A percentile compares a stretch with the other conserved stretches of the same genome.
phyloP scores from a whole-genome alignment of 192 early-diverging fungal species.

The Radiomyces spectabilis region DNA sequence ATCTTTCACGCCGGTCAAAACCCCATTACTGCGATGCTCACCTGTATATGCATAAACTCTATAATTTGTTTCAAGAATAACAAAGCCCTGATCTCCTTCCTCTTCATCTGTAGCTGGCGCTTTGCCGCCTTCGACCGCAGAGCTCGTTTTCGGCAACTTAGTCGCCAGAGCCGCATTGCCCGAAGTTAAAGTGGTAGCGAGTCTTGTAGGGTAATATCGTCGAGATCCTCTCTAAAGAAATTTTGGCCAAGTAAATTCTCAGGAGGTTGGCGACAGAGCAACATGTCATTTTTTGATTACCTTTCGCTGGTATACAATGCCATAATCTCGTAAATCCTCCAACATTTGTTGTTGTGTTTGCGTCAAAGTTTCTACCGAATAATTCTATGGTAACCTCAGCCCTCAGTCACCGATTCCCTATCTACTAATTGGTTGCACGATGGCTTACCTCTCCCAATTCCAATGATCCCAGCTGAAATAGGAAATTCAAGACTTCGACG shows the following conservation, averaged over 20 bases:
- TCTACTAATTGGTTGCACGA: neutral
- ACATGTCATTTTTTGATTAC: conserved; percentile 20
- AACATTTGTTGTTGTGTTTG: conserved; percentile 78
- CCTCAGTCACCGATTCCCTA: neutral
- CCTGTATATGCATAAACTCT: conserved; percentile 91
- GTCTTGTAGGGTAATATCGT: conserved; percentile 85
- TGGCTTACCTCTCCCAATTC: conserved; percentile 70
- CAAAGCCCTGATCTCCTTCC: conserved; percentile 65
- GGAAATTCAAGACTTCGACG: conserved; percentile 88
- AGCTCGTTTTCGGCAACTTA: conserved; percentile 21
- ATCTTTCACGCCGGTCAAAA: neutral
- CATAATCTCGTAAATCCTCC: conserved; percentile 81
- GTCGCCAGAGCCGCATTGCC: conserved; percentile 48
- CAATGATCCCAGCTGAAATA: conserved; percentile 88
- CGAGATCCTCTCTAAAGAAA: conserved; percentile 40
- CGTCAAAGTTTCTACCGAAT: conserved; percentile 81
- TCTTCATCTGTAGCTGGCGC: conserved; percentile 21
- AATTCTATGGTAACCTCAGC: conserved; percentile 39
- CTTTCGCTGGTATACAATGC: conserved; percentile 85
- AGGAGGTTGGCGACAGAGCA: neutral
- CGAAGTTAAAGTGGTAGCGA: conserved; percentile 88
- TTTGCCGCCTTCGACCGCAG: conserved; percentile 10
- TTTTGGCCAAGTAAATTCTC: neutral
- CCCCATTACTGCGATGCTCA: no score
- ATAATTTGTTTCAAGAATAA: conserved; percentile 95